These are phyloP conservation scores for Yarrowia yakushimensis DNA, from an alignment of 805 yeast species.

Conservation along the genomic window DNA sequence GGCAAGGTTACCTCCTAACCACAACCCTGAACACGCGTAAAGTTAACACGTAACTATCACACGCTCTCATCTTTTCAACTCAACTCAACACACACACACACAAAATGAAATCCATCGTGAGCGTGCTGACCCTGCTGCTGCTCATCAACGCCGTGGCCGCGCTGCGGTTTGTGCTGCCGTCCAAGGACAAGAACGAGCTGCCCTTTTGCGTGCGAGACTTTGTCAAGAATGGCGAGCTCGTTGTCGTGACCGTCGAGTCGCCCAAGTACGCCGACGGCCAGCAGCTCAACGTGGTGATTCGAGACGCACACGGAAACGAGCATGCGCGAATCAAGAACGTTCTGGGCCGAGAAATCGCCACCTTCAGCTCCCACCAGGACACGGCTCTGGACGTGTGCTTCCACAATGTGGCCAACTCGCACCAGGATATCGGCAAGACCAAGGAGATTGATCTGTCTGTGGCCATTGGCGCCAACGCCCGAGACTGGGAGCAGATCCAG, in stretches of 20 bases:
- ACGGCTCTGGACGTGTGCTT: constrained; percentile 92
- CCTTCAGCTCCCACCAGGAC: constrained; percentile 78
- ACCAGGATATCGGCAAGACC: constrained; percentile 43
- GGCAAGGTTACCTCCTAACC: background rate
- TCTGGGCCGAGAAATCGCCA: constrained; percentile 66
- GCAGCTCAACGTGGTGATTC: constrained; percentile 52
- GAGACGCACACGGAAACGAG: constrained; percentile 80
- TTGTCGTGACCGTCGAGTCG: constrained; percentile 75
- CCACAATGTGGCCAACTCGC: constrained; percentile 49
- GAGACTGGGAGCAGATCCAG: constrained; percentile 96
- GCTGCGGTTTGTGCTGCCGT: constrained; percentile 37
- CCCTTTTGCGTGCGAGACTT: constrained; percentile 92
- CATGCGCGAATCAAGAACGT: constrained; percentile 74
- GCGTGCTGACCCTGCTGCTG: constrained; percentile 23
- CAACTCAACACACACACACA: background rate
- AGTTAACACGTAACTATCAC: constrained; percentile 22
- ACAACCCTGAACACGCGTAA: constrained; percentile 22
- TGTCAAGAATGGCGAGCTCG: constrained; percentile 77
- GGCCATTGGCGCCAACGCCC: constrained; percentile 93
- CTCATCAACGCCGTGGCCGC: constrained; percentile 30
- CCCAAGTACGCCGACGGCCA: constrained; percentile 90
- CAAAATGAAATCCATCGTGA: constrained; percentile 3
- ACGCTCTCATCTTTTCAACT: background rate
- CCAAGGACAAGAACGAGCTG: constrained; percentile 32
- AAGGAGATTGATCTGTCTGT: constrained; percentile 86